Evolutionary conservation across 1,284 basidiomycete species (phyloP), one percentile per base, ranked within the genome.

Genomic region (Bondarzewia mesenterica): DNA sequence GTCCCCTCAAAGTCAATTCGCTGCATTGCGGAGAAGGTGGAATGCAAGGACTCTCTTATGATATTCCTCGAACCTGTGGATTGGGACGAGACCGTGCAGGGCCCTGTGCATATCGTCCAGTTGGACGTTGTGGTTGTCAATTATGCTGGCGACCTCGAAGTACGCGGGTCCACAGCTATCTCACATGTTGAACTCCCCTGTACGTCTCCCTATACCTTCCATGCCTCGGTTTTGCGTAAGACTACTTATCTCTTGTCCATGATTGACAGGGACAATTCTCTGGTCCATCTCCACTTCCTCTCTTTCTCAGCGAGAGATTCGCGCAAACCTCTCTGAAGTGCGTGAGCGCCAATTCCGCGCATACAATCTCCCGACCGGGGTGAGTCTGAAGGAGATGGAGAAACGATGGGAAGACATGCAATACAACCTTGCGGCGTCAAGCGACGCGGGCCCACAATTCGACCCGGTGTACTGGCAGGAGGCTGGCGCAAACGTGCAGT

Each of bases 31-130:
- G 82, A 84, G 56, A 79, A 79, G 5, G 56, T 58, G 47, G 71
- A 75, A 46, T 55, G 59, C 4, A 59, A 64, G 1, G 57, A 67
- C 18, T 60, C 68, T 22, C 67, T 91, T 57, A 71, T 76, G 14
- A 69, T 87, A 2, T 89, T 78, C 71, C 75, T 89, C 7, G 75
- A 86, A 58, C 88, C 85, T 7, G 64, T 63, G 2, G 67, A 75
- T 8, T 78, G 74, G 71, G 62, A 67, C 26, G 65, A 64, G 6
- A 57, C 59, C 5, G 56, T 55, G 2, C 61, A 61, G 43, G 59
- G 62, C 46, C 14, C 58, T 44, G 52, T 49, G 41, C 75, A 71
- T 1, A 65, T 74, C 29, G 65, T 69, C 5, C 70, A 75, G 47
- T 57, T 82, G 15, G 59, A 67, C 18, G 55, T 81, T 15, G 56